A percentile compares a stretch with the other conserved stretches of the same genome.
Conservation (phyloP, 768 basidiomycete species). For the Rhizopogon rudus region DNA sequence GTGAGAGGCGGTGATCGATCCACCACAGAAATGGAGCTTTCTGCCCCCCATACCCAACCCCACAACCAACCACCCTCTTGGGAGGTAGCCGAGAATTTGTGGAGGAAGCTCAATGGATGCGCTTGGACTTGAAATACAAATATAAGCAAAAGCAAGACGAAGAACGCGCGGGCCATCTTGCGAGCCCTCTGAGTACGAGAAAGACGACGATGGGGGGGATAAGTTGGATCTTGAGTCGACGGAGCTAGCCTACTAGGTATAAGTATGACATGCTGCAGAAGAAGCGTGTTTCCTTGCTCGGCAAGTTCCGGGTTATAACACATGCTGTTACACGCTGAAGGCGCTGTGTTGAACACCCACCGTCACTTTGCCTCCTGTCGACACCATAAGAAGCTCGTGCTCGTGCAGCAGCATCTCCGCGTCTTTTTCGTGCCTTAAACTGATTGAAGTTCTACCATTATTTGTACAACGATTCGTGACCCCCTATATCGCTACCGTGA, state of each 20-base stretch:
- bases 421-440: neutral
- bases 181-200: constrained; percentile 2
- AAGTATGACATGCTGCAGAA: constrained; percentile 5
- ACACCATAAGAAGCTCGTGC: neutral
- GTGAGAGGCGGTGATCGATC: constrained; percentile 68
- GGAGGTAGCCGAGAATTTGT: constrained; percentile 34
- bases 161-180: constrained; percentile 11
- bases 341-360: too few relatives aligned
- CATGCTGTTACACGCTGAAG: too few relatives aligned
- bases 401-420: neutral
- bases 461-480: neutral
- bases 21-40: constrained; percentile 69
- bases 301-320: constrained; percentile 2
- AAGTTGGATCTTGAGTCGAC: neutral
- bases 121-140: constrained; percentile 5
- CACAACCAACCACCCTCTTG: constrained; percentile 50
- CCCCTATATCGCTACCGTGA: neutral
- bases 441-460: neutral
- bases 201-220: neutral
- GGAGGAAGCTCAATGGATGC: constrained; percentile 17
- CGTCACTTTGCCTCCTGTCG: too few relatives aligned
- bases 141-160: constrained; percentile 5
- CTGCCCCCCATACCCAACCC: constrained; percentile 67
- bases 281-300: constrained; percentile 14
- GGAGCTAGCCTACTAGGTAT: neutral